Evolutionary conservation across 2,329 filamentous ascomycete species (phyloP).

Genomic region (Xylaria sp.): DNA sequence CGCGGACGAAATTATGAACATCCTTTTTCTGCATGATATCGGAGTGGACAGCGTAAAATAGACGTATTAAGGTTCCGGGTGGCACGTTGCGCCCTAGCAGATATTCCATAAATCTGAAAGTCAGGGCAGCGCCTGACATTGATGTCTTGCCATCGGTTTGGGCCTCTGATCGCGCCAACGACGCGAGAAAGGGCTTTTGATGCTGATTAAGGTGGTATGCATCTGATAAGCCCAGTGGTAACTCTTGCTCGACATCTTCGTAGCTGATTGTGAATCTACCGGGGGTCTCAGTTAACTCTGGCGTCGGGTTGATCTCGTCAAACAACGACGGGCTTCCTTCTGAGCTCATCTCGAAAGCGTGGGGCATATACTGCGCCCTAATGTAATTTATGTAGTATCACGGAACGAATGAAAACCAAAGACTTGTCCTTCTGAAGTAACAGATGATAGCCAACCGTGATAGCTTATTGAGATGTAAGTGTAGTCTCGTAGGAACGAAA

Average conservation of each 20-base stretch:
- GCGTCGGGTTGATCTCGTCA: constrained; percentile 35
- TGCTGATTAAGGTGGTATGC: constrained; percentile 27
- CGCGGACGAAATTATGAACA: constrained; percentile 28
- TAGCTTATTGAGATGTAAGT: constrained; percentile 6
- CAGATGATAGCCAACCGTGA: constrained; percentile 2
- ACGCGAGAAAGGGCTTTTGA: constrained; percentile 19
- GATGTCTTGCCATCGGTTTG: constrained; percentile 7
- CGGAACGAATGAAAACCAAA: constrained; percentile 3
- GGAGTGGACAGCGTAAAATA: constrained; percentile 29
- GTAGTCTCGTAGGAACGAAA: constrained; percentile 7
- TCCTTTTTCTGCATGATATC: constrained; percentile 31
- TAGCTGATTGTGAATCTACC: constrained; percentile 28
- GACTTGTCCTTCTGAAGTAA: constrained; percentile 2
- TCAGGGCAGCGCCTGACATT: constrained; percentile 25
- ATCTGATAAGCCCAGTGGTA: constrained; percentile 22
- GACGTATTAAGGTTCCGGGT: constrained; percentile 18
- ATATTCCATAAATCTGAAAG: constrained; percentile 29
- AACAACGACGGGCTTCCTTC: constrained; percentile 30
- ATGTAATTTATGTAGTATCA: neutral
- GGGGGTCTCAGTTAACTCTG: constrained; percentile 23
- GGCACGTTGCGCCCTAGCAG: constrained; percentile 25
- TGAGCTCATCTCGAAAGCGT: constrained; percentile 26
- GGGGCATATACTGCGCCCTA: constrained; percentile 3
- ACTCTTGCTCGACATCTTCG: constrained; percentile 27
- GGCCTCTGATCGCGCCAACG: constrained; percentile 14